These are phyloP conservation scores for Cladophialophora carrionii DNA, from an alignment of 2,329 filamentous ascomycete species.

Conservation along the genomic window DNA sequence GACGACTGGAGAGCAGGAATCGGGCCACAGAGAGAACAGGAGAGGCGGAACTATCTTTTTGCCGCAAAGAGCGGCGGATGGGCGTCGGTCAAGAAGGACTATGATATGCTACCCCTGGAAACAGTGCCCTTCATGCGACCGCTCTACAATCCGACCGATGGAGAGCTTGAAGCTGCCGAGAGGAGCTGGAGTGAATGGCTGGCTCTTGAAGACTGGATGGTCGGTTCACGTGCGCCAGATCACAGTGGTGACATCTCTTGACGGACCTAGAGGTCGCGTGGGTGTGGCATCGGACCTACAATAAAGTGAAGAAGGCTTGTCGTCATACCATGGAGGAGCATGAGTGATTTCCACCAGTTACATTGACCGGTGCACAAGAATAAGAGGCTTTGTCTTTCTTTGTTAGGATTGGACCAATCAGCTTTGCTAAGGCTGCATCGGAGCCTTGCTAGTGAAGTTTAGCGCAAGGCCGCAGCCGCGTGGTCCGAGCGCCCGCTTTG, in stretches of 20 bases:
- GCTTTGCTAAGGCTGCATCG: not conserved
- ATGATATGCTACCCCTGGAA: slow-evolving; percentile 84
- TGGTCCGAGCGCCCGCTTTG: slow-evolving; percentile 14
- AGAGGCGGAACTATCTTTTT: slow-evolving; percentile 92
- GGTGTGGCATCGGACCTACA: not conserved
- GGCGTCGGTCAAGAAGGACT: slow-evolving; percentile 84
- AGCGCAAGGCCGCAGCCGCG: slow-evolving; percentile 27
- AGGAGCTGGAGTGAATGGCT: slow-evolving; percentile 91
- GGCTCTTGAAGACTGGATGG: slow-evolving; percentile 98
- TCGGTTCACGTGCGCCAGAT: slow-evolving; percentile 74
- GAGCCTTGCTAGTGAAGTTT: slow-evolving; percentile 18
- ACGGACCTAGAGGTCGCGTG: not conserved
- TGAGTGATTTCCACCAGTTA: not conserved
- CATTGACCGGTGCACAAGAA: not conserved
- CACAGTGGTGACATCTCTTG: slow-evolving; percentile 6
- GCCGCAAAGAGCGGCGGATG: slow-evolving; percentile 90
- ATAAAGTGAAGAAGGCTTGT: not conserved
- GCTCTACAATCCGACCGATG: slow-evolving; percentile 72
- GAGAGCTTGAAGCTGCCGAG: slow-evolving; percentile 82
- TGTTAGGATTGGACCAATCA: slow-evolving; percentile 1
- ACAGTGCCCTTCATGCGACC: slow-evolving; percentile 85
- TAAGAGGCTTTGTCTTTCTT: slow-evolving; percentile 4
- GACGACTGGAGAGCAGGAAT: slow-evolving; percentile 84
- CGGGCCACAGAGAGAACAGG: slow-evolving; percentile 80
- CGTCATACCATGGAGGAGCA: not conserved